phyloP scores from a whole-genome alignment of 305 asterid species.

The Fraxinus greggii region DNA sequence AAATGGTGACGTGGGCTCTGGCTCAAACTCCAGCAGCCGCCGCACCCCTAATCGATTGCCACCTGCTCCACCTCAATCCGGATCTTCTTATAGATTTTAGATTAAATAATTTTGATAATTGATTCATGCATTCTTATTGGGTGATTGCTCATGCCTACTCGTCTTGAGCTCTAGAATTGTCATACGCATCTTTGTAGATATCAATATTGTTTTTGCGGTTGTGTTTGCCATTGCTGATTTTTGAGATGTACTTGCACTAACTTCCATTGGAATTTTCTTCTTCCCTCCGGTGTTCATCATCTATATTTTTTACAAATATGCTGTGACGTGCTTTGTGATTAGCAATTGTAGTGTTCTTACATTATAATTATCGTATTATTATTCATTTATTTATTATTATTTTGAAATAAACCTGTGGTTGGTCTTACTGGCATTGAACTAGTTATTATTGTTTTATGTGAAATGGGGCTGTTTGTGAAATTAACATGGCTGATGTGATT shows the following conservation, averaged over 20 bases:
- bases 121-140: conserved; percentile 51
- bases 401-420: neutral
- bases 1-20: conserved; percentile 66
- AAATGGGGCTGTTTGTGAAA: neutral
- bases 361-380: neutral
- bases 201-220: conserved; percentile 25
- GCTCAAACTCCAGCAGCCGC: conserved; percentile 65
- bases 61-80: conserved; percentile 82
- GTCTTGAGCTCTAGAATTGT: conserved; percentile 42
- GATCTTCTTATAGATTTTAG: conserved; percentile 67
- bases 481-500: neutral
- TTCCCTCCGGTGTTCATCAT: neutral
- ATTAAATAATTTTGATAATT: conserved; percentile 35
- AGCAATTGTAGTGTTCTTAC: neutral
- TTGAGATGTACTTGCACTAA: conserved; percentile 29
- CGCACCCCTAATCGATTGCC: conserved; percentile 93
- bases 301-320: neutral
- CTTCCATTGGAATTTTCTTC: neutral
- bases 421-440: neutral
- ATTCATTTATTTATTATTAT: neutral
- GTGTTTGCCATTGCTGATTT: conserved; percentile 40
- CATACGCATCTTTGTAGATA: conserved; percentile 59
- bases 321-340: neutral
- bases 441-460: neutral
- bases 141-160: conserved; percentile 37